phyloP scores from a whole-genome alignment of 139 green algal species.

The Nannochloris sp. region DNA sequence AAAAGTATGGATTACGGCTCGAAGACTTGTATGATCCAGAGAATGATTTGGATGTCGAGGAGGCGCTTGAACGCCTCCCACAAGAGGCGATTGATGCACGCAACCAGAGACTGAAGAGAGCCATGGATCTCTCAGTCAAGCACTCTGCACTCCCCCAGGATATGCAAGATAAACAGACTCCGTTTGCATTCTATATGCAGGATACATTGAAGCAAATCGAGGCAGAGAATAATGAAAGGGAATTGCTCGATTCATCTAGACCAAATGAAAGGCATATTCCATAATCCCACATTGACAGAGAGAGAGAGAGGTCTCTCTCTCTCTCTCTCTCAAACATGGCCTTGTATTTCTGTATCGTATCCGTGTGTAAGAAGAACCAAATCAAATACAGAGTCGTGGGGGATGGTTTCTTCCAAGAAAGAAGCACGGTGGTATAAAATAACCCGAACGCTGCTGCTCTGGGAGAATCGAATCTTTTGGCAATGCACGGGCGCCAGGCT shows the following conservation, averaged over 20 bases:
- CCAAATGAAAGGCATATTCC: constrained; percentile 65
- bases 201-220: constrained; percentile 39
- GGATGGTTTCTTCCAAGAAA: too few relatives aligned
- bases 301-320: too few relatives aligned
- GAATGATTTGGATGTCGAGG: constrained; percentile 83
- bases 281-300: constrained; percentile 5
- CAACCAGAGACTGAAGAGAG: constrained; percentile 88
- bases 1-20: constrained; percentile 86
- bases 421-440: too few relatives aligned
- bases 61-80: constrained; percentile 83
- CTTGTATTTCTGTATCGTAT: not conserved
- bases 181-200: constrained; percentile 73
- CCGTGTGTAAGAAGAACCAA: not conserved
- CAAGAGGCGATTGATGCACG: constrained; percentile 78
- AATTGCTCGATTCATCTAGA: constrained; percentile 39
- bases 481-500: not conserved
- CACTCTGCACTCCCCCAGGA: constrained; percentile 76
- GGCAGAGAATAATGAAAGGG: constrained; percentile 41
- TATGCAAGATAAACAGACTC: constrained; percentile 84
- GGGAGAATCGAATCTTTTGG: not conserved
- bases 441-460: too few relatives aligned
- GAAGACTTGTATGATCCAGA: constrained; percentile 92
- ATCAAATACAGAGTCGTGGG: too few relatives aligned
- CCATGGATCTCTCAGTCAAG: constrained; percentile 88
- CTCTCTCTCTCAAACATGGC: too few relatives aligned